Conservation (phyloP, 257 asterid species). For the Galeopsis tetrahit region DNA sequence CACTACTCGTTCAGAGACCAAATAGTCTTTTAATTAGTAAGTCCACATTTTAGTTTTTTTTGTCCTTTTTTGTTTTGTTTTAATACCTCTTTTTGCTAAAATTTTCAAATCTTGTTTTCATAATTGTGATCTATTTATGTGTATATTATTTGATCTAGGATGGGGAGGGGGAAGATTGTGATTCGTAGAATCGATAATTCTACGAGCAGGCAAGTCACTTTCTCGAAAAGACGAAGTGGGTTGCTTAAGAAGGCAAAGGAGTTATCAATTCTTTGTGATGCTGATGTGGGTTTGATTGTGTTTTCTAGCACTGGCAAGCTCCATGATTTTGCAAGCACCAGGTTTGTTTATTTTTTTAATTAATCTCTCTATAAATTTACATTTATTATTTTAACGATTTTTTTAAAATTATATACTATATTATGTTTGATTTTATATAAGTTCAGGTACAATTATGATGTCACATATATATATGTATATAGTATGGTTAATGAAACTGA, state of each 20-base stretch:
- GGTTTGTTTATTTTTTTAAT: slow-evolving; percentile 30
- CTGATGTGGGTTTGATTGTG: slow-evolving; percentile 54
- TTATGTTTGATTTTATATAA: too few species aligned
- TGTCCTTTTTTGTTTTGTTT: background rate
- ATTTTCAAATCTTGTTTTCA: slow-evolving; percentile 8
- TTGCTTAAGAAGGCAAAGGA: slow-evolving; percentile 59
- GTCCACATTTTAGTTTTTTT: slow-evolving; percentile 9
- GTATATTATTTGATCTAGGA: background rate
- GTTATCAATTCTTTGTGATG: slow-evolving; percentile 55
- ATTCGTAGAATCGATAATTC: slow-evolving; percentile 56
- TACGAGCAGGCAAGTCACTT: slow-evolving; percentile 56
- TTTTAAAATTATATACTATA: too few species aligned
- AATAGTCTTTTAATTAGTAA: slow-evolving; percentile 52
- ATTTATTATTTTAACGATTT: too few species aligned
- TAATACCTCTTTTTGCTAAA: slow-evolving; percentile 8
- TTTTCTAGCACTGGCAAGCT: slow-evolving; percentile 59
- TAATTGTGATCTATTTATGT: background rate
- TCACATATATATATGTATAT: too few species aligned
- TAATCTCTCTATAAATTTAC: background rate
- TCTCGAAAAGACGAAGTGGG: slow-evolving; percentile 57
- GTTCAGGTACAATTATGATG: too few species aligned
- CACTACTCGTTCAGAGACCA: slow-evolving; percentile 17
- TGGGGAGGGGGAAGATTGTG: slow-evolving; percentile 60
- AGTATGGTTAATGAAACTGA: too few species aligned
- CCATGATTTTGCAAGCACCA: slow-evolving; percentile 51